Evolutionary conservation across 2,329 filamentous ascomycete genomes (phyloP).

Genomic region (Trichoderma semiorbis): DNA sequence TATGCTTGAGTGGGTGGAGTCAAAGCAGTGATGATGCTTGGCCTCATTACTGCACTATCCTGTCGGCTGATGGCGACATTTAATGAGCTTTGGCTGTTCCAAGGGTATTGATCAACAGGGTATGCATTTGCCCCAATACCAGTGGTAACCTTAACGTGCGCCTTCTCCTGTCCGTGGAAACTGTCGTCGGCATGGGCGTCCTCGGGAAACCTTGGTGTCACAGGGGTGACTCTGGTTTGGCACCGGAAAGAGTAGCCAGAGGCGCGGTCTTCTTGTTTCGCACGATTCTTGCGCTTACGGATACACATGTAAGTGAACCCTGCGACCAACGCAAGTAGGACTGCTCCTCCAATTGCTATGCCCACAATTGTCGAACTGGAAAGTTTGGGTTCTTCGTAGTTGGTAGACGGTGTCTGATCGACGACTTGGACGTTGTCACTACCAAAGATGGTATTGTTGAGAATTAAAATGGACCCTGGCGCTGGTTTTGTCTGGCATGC

Average conservation of each 20-base stretch:
- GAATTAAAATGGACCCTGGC: slow-evolving; percentile 34
- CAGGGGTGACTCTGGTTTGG: slow-evolving; percentile 30
- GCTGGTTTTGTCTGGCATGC: slow-evolving; percentile 48
- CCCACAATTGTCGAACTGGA: slow-evolving; percentile 42
- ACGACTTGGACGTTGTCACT: slow-evolving; percentile 20
- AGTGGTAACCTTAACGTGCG: not conserved
- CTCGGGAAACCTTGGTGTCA: not conserved
- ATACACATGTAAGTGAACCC: slow-evolving; percentile 43
- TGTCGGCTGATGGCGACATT: not conserved
- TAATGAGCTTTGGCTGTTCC: slow-evolving; percentile 1
- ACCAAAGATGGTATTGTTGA: slow-evolving; percentile 47
- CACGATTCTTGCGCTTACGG: slow-evolving; percentile 43
- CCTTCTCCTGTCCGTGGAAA: slow-evolving; percentile 6
- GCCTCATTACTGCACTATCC: slow-evolving; percentile 10
- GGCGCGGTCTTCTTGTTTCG: not conserved
- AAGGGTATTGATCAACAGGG: not conserved
- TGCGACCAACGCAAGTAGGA: slow-evolving; percentile 35
- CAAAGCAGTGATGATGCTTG: slow-evolving; percentile 22
- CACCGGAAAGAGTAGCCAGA: slow-evolving; percentile 52
- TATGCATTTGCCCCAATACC: not conserved
- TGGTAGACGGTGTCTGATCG: not conserved
- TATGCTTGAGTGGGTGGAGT: slow-evolving; percentile 22
- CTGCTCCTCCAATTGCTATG: slow-evolving; percentile 40
- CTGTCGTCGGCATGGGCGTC: not conserved
- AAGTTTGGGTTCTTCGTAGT: slow-evolving; percentile 24